Evolutionary conservation across 108 stramenopile species (phyloP), one percentile per base, ranked within the genome.

Genomic region (Conticribra weissflogii): DNA sequence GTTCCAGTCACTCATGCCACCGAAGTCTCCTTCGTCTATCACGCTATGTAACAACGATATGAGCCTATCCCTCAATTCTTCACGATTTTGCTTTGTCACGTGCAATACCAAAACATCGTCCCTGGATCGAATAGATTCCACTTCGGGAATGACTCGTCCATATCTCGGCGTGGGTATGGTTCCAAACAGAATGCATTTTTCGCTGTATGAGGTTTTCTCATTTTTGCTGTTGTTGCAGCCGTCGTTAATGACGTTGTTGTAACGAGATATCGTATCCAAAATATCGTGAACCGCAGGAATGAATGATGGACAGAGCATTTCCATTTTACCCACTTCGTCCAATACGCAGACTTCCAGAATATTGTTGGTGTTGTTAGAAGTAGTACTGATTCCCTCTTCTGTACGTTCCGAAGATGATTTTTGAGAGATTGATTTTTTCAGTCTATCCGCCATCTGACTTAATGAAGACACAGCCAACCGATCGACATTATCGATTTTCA

Each of bases 91-190:
- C 17, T 62, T 62, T 41, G 60, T 62, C 16, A 62, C 60, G 23
- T 62, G 44, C 36, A 62, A 19, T 3, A 62, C 60, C n/a, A 46
- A 45, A 7, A 62, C 60, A 22, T 62, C 60, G 3, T 41, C 19
- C 18, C 60, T 62, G 8, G 32, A 16, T 3, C 33, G 27, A 21
- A 62, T 62, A 62, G 9, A 8, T 41, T 62, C 60, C 21, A 62
- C 60, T 18, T 29, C 60, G 30, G 16, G 33, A 62, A 62, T 62
- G 18, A 62, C 44, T 41, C 44, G 60, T 21, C 60, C 60, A 62
- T 62, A 62, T 19, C 60, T 12, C 45, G 60, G 60, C 5, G 60
- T 62, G n/a, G 60, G 60, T n/a, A n/a, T n/a, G n/a, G n/a, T n/a
- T n/a, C n/a, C n/a, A n/a, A n/a, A n/a, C n/a, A n/a, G n/a, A n/a